Evolutionary conservation across 306 rosid species (phyloP), one percentile per base, ranked within the genome.

Genomic region (Chamaecrista fasciculata): DNA sequence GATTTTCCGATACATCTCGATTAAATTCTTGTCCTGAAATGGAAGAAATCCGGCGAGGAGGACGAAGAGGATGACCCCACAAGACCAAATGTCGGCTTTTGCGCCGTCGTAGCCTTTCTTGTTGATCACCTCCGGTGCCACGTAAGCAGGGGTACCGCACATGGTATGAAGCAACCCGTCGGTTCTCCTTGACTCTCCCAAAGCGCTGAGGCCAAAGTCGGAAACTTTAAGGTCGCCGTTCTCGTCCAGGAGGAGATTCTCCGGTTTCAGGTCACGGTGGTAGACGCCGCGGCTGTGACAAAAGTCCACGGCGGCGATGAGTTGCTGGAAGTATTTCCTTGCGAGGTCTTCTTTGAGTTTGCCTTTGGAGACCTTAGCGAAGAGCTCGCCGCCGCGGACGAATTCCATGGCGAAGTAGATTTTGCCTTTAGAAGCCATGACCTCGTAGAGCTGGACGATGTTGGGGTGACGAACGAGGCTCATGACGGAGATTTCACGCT

Each of bases 1-100:
- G 18, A 85, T 84, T 67, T 83, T 91, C 67, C 67, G 80, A 31
- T 86, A 88, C 91, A 91, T 61, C 59, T 76, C 77, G 70, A 86
- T 71, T 8, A 88, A 64, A 67, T 86, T 84, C 29, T 29, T 42
- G 18, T 86, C 85, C 11, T 72, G 78, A 74, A 91, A 91, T 16
- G 97, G 97, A 63, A 86, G 86, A 77, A 31, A 83, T 2, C 94
- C 96, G 3, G 91, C 90, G 52, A 88, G 61, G 2, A 91, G 87
- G 75, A 86, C 89, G 67, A 56, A 91, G 9, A 91, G 84, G 31
- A 88, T 75, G 4, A 91, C 93, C 10, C 97, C 93, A 68, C 93
- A 88, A 0, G 93, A 91, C 96, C 97, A 88, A 18, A 73, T 88
- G 52, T 88, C 97, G 1, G 89, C 86, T 51, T 76, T 85, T 10